Percentiles rank a stretch among this genome's conserved stretches.
phyloP scores from a whole-genome alignment of 768 basidiomycete species.

The Gloeopeniophorella convolvens region DNA sequence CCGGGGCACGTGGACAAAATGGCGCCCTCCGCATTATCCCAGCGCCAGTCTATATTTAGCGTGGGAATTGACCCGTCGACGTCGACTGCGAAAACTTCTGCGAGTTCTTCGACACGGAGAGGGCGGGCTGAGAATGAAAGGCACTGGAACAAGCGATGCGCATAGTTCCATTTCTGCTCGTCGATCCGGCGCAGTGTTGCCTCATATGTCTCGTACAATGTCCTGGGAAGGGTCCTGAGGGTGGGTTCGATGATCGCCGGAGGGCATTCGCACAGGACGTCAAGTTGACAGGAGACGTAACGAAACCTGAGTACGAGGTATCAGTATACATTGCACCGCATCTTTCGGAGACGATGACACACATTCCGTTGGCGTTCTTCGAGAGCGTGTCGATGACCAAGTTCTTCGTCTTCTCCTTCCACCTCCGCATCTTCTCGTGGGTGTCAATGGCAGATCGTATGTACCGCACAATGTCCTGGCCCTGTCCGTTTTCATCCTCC shows the following conservation, averaged over 20 bases:
- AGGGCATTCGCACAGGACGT: neutral
- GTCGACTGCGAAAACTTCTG: too few relatives aligned
- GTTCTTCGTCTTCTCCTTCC: neutral
- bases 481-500: neutral
- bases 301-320: neutral
- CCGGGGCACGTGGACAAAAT: neutral
- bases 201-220: slow-evolving; percentile 1
- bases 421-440: neutral
- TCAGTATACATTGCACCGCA: neutral
- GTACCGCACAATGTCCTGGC: neutral
- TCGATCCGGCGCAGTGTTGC: neutral
- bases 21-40: too few relatives aligned
- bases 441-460: neutral
- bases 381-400: neutral
- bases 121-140: too few relatives aligned
- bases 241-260: neutral
- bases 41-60: too few relatives aligned
- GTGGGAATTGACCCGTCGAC: too few relatives aligned
- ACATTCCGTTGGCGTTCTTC: neutral
- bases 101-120: too few relatives aligned
- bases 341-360: neutral
- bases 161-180: neutral
- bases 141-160: too few relatives aligned
- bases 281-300: neutral
- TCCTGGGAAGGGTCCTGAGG: neutral